Evolutionary conservation across 768 basidiomycete genomes (phyloP).

Genomic region (Xerocomellus amylosporus): DNA sequence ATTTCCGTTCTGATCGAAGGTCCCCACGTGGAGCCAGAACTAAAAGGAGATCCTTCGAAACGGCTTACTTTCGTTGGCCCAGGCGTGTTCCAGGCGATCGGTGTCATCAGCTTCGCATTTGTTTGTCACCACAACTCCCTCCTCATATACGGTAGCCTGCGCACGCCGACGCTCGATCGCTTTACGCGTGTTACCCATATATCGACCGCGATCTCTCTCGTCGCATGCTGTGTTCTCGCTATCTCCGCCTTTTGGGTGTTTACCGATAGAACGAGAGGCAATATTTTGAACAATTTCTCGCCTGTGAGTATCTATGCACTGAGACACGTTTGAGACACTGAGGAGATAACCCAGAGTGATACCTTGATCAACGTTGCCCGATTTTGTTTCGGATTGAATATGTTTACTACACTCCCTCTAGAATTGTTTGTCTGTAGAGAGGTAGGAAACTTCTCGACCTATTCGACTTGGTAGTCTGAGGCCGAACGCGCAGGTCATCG

Average conservation of each 20-base stretch:
- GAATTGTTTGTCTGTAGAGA: conserved; percentile 98
- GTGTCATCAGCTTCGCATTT: conserved; percentile 95
- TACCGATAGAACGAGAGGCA: conserved; percentile 91
- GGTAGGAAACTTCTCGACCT: conserved; percentile 38
- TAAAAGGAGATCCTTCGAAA: conserved; percentile 74
- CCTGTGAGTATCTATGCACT: conserved; percentile 40
- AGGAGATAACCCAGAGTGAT: conserved; percentile 52
- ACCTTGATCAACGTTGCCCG: conserved; percentile 93
- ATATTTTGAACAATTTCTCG: conserved; percentile 94
- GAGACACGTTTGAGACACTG: conserved; percentile 1
- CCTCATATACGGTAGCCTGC: conserved; percentile 90
- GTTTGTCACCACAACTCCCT: conserved; percentile 98
- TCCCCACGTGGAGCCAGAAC: conserved; percentile 63
- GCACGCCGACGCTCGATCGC: conserved; percentile 90
- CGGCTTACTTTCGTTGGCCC: conserved; percentile 74
- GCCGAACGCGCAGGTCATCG: conserved; percentile 63
- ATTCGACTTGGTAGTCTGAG: conserved; percentile 1
- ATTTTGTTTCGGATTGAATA: conserved; percentile 91
- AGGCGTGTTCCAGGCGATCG: conserved; percentile 91
- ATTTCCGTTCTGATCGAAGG: conserved; percentile 79
- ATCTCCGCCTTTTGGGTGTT: conserved; percentile 85
- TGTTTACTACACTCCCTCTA: conserved; percentile 96
- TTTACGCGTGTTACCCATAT: conserved; percentile 92
- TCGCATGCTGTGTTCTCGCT: conserved; percentile 82
- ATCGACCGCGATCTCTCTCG: conserved; percentile 78